Conservation (phyloP, 306 rosid species). For the Psophocarpus tetragonolobus region DNA sequence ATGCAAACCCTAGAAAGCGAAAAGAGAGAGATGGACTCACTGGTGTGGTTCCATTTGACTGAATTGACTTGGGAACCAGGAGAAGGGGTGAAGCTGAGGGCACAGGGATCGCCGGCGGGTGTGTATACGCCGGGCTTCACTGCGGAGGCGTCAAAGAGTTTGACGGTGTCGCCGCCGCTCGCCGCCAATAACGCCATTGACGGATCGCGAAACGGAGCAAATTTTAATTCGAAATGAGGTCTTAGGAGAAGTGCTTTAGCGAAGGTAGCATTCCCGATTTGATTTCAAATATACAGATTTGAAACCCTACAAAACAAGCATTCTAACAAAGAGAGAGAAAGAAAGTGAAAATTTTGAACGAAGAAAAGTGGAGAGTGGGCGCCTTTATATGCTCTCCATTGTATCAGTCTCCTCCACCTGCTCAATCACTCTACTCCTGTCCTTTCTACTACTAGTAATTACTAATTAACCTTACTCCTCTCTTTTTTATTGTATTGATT, state of each 20-base stretch:
- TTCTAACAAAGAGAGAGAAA: neutral
- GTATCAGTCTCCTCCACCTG: neutral
- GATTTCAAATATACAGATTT: constrained; percentile 26
- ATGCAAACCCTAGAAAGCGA: constrained; percentile 22
- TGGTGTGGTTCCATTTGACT: constrained; percentile 96
- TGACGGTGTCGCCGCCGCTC: constrained; percentile 92
- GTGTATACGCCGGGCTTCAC: constrained; percentile 50
- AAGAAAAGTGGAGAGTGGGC: constrained; percentile 26
- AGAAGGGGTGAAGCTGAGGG: constrained; percentile 83
- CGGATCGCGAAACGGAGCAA: constrained; percentile 52
- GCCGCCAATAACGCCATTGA: constrained; percentile 80
- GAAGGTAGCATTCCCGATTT: constrained; percentile 2
- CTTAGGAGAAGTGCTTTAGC: neutral
- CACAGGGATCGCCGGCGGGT: constrained; percentile 79
- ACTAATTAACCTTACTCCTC: too few relatives aligned
- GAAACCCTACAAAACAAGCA: constrained; percentile 43
- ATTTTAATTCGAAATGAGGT: neutral
- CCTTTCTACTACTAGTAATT: neutral
- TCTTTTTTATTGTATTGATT: neutral
- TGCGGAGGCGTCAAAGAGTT: constrained; percentile 87
- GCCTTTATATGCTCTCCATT: constrained; percentile 31
- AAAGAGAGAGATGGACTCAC: constrained; percentile 47
- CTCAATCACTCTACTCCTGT: neutral
- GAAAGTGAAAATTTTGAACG: constrained; percentile 34
- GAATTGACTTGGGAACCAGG: constrained; percentile 82